Evolutionary conservation across 148 eudicot genomes (phyloP).

Genomic region (Dianthus caryophyllus): DNA sequence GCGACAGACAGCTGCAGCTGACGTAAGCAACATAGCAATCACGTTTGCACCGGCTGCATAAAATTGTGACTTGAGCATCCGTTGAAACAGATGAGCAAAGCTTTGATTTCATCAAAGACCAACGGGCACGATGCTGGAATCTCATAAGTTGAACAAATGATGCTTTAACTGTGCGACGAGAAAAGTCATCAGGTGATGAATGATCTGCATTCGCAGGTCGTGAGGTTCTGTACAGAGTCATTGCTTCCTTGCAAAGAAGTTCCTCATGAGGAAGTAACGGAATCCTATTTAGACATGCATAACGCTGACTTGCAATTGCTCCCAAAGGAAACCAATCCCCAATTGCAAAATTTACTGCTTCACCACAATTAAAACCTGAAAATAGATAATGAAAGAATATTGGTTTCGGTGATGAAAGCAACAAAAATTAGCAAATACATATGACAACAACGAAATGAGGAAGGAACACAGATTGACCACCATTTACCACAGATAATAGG

Average conservation of each 20-base stretch:
- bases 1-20: slow-evolving; percentile 72
- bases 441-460: background rate
- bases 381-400: background rate
- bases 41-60: slow-evolving; percentile 91
- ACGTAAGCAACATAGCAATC: slow-evolving; percentile 86
- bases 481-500: background rate
- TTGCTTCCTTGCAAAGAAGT: slow-evolving; percentile 95
- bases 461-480: background rate
- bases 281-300: slow-evolving; percentile 79
- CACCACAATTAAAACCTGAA: slow-evolving; percentile 96
- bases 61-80: slow-evolving; percentile 61
- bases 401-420: slow-evolving; percentile 4
- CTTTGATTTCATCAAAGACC: slow-evolving; percentile 57
- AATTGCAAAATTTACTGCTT: slow-evolving; percentile 94
- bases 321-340: slow-evolving; percentile 97
- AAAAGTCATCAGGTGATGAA: slow-evolving; percentile 36
- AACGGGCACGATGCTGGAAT: slow-evolving; percentile 83
- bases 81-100: slow-evolving; percentile 38
- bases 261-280: slow-evolving; percentile 97
- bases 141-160: slow-evolving; percentile 71
- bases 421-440: background rate
- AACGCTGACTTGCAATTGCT: slow-evolving; percentile 80
- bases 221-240: slow-evolving; percentile 45
- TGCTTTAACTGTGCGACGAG: slow-evolving; percentile 48
- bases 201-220: slow-evolving; percentile 40